phyloP scores from a whole-genome alignment of 2,329 filamentous ascomycete genomes.

The Kalaharituber pfeilii region DNA sequence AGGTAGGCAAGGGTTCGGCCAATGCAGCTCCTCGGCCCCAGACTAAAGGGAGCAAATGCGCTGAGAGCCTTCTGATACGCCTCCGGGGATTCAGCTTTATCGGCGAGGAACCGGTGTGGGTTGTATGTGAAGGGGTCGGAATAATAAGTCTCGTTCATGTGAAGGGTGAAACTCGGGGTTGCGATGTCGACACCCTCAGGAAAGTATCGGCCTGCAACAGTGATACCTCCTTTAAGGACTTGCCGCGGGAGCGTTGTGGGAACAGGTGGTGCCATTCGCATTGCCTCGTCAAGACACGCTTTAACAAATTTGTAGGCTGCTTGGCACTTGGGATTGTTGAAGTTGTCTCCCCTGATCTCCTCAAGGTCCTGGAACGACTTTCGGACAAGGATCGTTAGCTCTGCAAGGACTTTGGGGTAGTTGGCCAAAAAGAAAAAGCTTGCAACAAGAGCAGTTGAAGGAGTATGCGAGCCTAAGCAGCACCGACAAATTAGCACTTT shows the following conservation, averaged over 20 bases:
- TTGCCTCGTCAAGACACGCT: slow-evolving; percentile 33
- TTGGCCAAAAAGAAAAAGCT: slow-evolving; percentile 27
- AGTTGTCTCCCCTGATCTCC: slow-evolving; percentile 22
- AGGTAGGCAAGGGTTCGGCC: slow-evolving; percentile 22
- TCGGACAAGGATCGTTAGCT: slow-evolving; percentile 24
- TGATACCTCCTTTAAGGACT: slow-evolving; percentile 22
- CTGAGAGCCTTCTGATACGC: slow-evolving; percentile 6
- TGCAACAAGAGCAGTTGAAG: slow-evolving; percentile 24
- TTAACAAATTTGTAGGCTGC: slow-evolving; percentile 29
- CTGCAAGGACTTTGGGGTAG: slow-evolving; percentile 22
- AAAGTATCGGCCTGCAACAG: slow-evolving; percentile 26
- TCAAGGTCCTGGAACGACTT: slow-evolving; percentile 25
- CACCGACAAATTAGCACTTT: background rate
- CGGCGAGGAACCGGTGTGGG: slow-evolving; percentile 26
- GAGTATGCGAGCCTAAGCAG: slow-evolving; percentile 20
- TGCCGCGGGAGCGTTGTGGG: slow-evolving; percentile 26
- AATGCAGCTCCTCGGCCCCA: slow-evolving; percentile 22
- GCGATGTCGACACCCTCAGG: slow-evolving; percentile 26
- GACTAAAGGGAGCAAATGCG: slow-evolving; percentile 22
- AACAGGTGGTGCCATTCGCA: slow-evolving; percentile 33
- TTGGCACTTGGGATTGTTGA: slow-evolving; percentile 19
- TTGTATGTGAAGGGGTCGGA: slow-evolving; percentile 21
- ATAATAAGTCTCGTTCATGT: slow-evolving; percentile 25
- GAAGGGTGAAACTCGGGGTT: slow-evolving; percentile 25
- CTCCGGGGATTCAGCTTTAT: slow-evolving; percentile 4